Base-by-base conservation (phyloP, 2,329 filamentous ascomycete genomes). In the Alternaria sp. region DNA sequence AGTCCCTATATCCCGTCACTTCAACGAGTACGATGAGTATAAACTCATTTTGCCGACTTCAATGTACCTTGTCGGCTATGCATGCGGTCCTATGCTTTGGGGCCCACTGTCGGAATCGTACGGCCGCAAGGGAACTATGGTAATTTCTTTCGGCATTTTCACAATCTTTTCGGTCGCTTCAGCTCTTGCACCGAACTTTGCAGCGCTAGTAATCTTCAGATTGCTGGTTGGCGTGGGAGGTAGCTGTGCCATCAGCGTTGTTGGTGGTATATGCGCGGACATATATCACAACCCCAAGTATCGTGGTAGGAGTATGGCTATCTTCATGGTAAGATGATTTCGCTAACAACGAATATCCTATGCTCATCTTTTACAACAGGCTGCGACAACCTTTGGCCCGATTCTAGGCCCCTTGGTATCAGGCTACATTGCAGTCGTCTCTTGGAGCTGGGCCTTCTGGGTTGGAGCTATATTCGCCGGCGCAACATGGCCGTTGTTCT, bases 391-490 rank as follows among this genome's bases (percentile, higher is more conserved):
- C 0, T 87, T 87, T 44, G 90, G 90, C 0, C 89, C 88, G 0
- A 82, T 91, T n/a, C 75, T 89, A 3, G 87, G 88, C 2, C 89
- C 89, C 3, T 85, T 89, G 16, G 82, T 89, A 22, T 87, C 87
- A 0, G 89, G 89, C 9, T 91, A 85, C 75, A 84, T 86, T 39
- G 81, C 86, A 1, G 82, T 81, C 1, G 83, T 90, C 26, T 85
- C 84, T 26, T 92, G 89, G 90, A 83, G 87, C 42, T 92, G 89
- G 90, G 79, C 85, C 1, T 91, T 91, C 70, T 91, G 89, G 86
- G 84, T 92, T 24, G 89, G 82, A 14, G 81, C 91, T 16, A 90
- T 93, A 18, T 82, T 91, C 55, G 90, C 90, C 2, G 89, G 85
- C 26, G 77, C 78, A 0, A 89, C 88, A 1, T 83, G 89, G 75